phyloP scores from a whole-genome alignment of 2,329 filamentous ascomycete species.

The Cercospora sp. region DNA sequence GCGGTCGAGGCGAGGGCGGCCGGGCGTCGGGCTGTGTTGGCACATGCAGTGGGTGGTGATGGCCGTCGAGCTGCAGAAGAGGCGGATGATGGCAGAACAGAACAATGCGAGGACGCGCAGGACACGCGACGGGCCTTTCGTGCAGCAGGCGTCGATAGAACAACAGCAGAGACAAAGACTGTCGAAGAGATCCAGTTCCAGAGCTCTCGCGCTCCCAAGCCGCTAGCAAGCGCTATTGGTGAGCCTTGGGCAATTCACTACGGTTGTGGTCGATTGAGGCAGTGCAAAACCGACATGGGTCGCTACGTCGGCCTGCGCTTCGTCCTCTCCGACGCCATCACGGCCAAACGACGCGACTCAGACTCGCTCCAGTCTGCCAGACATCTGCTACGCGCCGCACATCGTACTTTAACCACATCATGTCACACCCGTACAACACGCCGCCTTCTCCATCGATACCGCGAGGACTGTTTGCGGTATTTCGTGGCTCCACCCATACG shows the following conservation, averaged over 20 bases:
- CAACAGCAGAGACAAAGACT: background rate
- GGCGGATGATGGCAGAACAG: background rate
- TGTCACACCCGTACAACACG: background rate
- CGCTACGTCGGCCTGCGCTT: background rate
- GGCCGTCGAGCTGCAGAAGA: background rate
- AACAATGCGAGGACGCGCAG: background rate
- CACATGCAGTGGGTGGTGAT: background rate
- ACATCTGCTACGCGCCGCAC: background rate
- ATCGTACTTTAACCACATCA: background rate
- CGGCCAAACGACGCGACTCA: background rate
- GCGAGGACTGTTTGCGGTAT: background rate
- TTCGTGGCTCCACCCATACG: background rate
- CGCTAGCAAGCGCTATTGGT: background rate
- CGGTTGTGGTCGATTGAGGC: constrained; percentile 10
- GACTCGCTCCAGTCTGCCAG: background rate
- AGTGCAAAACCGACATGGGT: constrained; percentile 10
- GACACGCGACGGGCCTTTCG: background rate
- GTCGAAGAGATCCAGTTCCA: background rate
- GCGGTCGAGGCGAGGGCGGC: background rate
- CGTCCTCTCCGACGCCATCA: background rate
- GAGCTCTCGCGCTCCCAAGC: background rate
- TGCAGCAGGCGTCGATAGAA: background rate
- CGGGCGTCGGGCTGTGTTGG: background rate
- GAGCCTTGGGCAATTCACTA: background rate
- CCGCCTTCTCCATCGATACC: background rate